Base-by-base conservation (phyloP, 202 grass and related monocot genomes). In the Schoenoplectus triqueter region DNA sequence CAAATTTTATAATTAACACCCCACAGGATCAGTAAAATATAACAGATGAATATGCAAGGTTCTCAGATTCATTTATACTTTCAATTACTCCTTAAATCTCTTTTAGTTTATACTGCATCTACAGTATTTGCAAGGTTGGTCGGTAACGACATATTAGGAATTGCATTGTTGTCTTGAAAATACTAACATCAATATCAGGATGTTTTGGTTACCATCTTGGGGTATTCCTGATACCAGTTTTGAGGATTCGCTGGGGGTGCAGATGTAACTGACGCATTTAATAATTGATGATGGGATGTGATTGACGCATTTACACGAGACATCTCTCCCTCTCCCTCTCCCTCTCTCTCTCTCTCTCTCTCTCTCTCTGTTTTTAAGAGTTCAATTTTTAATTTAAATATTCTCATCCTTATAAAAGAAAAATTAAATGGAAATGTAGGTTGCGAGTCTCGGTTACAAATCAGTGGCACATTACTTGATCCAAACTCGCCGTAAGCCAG, bases 391-490 rank as follows among this genome's bases (percentile, higher is more conserved):
- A 4, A 15, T 73, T 45, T 9, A 51, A 51, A 73, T 8, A 11
- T 55, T 18, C 2, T 76, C 40, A 44, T 79, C 3, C 61, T 59
- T 79, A 13, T 40, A 54, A 57, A 42, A 79, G 15, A 48, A 47
- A 47, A 21, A 8, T 64, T 81, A 2, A 11, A 50, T 81, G 9
- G 10, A 81, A 66, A 48, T 89, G 71, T 84, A 98, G 95, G 86
- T 88, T 66, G 65, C 81, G 42, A 83, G 72, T 6, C 83, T 94
- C 55, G 96, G 91, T 56, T 95, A 94, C 84, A 95, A 95, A 80
- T 98, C 93, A 59, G 96, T 98, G 31, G 96, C 93, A 14, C 96
- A 98, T 84, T 98, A 91, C 81, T 85, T 98, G 45, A 88, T 98
- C 20, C 90, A 88, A 89, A 95, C 93, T 65, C 86, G 84, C 10